phyloP scores from a whole-genome alignment of 2,329 filamentous ascomycete genomes.

The Colletotrichum eremochloae region DNA sequence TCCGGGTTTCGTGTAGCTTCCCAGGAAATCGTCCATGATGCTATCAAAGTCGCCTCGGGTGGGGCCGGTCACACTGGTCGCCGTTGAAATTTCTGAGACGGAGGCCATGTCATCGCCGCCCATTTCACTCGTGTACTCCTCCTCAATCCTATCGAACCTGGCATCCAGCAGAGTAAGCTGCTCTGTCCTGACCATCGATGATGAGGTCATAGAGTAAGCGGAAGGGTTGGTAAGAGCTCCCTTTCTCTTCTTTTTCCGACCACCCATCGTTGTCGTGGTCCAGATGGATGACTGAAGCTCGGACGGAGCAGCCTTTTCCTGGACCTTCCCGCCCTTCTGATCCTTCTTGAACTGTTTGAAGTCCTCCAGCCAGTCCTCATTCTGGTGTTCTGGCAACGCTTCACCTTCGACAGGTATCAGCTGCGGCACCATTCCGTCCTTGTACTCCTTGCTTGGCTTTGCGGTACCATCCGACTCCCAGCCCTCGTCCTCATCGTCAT shows the following conservation, averaged over 20 bases:
- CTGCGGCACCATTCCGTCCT: slow-evolving; percentile 61
- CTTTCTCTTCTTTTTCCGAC: slow-evolving; percentile 93
- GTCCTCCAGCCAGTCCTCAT: slow-evolving; percentile 89
- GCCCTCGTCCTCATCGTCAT: slow-evolving; percentile 78
- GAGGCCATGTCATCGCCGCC: slow-evolving; percentile 65
- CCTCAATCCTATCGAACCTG: slow-evolving; percentile 91
- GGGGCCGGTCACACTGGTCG: slow-evolving; percentile 76
- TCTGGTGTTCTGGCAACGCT: slow-evolving; percentile 70
- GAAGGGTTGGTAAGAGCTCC: slow-evolving; percentile 91
- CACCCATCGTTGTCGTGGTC: slow-evolving; percentile 83
- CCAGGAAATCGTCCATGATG: slow-evolving; percentile 94
- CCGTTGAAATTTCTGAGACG: slow-evolving; percentile 71
- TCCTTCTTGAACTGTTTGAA: slow-evolving; percentile 96
- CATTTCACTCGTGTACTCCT: slow-evolving; percentile 72
- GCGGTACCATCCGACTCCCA: slow-evolving; percentile 97
- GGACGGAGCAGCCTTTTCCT: slow-evolving; percentile 63
- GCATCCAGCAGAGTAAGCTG: slow-evolving; percentile 87
- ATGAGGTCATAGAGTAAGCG: slow-evolving; percentile 92
- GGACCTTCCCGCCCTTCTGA: slow-evolving; percentile 63
- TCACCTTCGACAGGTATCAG: slow-evolving; percentile 60
- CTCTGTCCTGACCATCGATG: slow-evolving; percentile 87
- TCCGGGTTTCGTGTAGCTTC: slow-evolving; percentile 76
- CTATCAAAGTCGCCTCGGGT: slow-evolving; percentile 85
- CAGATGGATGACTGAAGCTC: slow-evolving; percentile 78
- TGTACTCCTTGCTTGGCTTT: slow-evolving; percentile 75